Percentiles rank a stretch among this genome's conserved stretches.
Conservation (phyloP, 2,329 filamentous ascomycete species). For the Diaporthe amygdali region DNA sequence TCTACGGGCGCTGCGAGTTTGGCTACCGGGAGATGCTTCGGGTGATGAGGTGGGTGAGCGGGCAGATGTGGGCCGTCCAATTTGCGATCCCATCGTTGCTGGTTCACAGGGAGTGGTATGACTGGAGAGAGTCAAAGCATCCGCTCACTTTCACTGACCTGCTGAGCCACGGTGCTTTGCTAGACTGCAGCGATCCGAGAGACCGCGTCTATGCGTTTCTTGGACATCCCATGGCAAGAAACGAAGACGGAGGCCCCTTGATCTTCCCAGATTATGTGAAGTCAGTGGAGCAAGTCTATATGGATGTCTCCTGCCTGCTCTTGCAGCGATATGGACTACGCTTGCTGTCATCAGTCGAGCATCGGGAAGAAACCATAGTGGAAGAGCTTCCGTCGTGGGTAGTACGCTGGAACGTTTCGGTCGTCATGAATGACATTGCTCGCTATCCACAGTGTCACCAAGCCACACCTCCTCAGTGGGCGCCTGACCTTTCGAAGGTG, state of each 20-base stretch:
- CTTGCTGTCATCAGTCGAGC: neutral
- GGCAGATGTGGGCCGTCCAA: neutral
- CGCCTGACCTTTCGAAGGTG: neutral
- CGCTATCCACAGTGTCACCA: neutral
- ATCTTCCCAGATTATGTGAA: neutral
- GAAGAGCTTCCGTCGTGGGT: neutral
- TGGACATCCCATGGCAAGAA: neutral
- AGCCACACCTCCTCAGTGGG: neutral
- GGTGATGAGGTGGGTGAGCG: neutral
- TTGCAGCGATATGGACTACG: neutral
- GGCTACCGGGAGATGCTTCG: neutral
- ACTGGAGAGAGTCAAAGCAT: neutral
- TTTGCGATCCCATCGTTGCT: neutral
- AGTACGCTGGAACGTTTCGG: neutral
- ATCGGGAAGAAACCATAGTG: neutral
- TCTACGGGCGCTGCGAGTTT: neutral
- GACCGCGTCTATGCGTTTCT: constrained; percentile 11
- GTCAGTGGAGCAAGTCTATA: neutral
- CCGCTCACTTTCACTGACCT: neutral
- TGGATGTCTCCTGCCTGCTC: neutral
- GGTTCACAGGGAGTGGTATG: neutral
- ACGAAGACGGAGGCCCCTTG: neutral
- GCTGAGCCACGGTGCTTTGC: neutral
- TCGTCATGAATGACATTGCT: neutral
- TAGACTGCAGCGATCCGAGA: neutral